These are phyloP conservation scores for Ogataea saltuana DNA, from an alignment of 805 yeast species.

Conservation along the genomic window DNA sequence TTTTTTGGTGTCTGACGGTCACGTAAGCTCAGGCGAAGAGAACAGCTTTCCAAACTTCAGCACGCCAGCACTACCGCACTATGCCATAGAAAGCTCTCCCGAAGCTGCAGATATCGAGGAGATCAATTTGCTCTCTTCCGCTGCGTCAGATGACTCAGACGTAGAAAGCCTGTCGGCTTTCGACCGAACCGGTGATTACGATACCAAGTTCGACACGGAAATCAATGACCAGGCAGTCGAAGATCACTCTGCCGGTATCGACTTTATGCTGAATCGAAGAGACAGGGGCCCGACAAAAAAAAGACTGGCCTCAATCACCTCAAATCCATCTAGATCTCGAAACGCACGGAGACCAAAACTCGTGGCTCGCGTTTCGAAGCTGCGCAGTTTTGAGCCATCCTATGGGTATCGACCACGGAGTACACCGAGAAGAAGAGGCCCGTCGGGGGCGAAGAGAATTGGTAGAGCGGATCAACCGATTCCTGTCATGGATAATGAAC, in stretches of 20 bases:
- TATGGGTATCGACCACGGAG: no score
- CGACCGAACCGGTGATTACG: not conserved
- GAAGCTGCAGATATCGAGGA: conserved; percentile 12
- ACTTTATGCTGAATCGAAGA: conserved; percentile 27
- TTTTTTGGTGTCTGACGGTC: conserved; percentile 21
- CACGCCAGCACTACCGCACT: no score
- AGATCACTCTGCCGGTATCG: conserved; percentile 28
- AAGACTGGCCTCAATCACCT: not conserved
- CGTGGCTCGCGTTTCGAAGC: not conserved
- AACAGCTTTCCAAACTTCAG: conserved; percentile 1
- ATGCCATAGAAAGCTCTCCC: conserved; percentile 6
- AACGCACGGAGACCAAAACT: conserved; percentile 1
- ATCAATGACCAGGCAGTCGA: conserved; percentile 30
- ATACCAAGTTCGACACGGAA: not conserved
- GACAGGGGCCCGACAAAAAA: not conserved
- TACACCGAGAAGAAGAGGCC: no score
- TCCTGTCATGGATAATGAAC: no score
- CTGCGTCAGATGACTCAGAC: conserved; percentile 13
- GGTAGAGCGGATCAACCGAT: no score
- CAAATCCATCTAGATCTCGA: not conserved
- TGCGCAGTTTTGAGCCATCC: not conserved
- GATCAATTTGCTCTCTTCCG: conserved; percentile 14
- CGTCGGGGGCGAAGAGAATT: no score
- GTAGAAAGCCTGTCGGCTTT: not conserved
- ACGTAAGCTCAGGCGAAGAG: conserved; percentile 4